Percentiles rank a stretch among this genome's conserved stretches.
Evolutionary conservation across 345 rosid species (phyloP).

Genomic region (Balakata baccata): DNA sequence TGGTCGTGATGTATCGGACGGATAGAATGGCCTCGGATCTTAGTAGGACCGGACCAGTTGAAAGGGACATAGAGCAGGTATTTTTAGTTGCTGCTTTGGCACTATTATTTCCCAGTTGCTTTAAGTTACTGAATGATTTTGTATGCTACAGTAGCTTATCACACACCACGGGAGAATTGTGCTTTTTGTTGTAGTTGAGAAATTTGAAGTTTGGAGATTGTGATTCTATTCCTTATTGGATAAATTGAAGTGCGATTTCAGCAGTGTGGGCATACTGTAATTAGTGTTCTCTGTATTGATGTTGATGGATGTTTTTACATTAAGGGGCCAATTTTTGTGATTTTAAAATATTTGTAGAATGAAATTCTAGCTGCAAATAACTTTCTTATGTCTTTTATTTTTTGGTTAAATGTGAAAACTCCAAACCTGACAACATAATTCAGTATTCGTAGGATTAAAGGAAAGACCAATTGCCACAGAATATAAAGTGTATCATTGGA

Average conservation of each 20-base stretch:
- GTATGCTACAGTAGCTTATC: not conserved
- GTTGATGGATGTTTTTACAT: not conserved
- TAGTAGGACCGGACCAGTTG: constrained; percentile 73
- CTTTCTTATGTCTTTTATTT: not conserved
- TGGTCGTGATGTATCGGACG: constrained; percentile 45
- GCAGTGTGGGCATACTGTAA: not conserved
- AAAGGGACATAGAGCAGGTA: constrained; percentile 97
- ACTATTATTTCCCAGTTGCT: too few relatives aligned
- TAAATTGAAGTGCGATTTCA: not conserved
- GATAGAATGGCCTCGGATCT: constrained; percentile 94
- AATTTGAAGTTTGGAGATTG: not conserved
- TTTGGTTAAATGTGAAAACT: too few relatives aligned
- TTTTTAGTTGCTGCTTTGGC: not conserved
- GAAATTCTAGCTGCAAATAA: constrained; percentile 4
- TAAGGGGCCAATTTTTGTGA: not conserved
- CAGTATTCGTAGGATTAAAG: not conserved
- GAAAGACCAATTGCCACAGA: too few relatives aligned
- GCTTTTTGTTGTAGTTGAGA: not conserved
- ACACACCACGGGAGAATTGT: not conserved
- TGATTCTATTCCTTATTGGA: not conserved
- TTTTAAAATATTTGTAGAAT: not conserved
- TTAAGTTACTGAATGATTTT: too few relatives aligned
- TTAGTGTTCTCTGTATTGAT: not conserved
- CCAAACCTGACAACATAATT: not conserved
- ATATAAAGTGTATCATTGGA: not conserved